Evolutionary conservation across 768 basidiomycete species (phyloP), one percentile per base, ranked within the genome.

Genomic region (Steccherinum ochraceum): DNA sequence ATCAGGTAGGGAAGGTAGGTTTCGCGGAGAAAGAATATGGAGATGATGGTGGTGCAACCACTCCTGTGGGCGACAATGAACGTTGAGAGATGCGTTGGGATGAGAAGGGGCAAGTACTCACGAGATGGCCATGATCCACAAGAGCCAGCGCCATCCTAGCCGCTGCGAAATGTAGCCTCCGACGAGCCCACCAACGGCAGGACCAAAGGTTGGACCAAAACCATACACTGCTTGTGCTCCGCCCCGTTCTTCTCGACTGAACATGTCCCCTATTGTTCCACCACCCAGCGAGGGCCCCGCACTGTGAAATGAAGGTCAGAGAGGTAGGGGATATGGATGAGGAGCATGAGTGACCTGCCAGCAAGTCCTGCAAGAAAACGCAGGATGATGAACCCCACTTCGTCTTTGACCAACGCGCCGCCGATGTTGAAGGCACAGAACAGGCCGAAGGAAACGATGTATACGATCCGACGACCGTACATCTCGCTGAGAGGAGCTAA

Each of bases 141-240:
- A 16, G 44, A 51, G 81, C 84, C 83, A 86, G 63, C 82, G 69
- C 84, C 84, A 87, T 0, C 79, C 80, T 0, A 81, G 74, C 30
- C 66, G 68, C 39, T 85, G 69, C 0, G 79, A 78, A 23, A 88
- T 76, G 69, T 80, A 84, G 20, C 78, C 79, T 3, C 81, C 83
- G 19, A 77, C 75, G 3, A 81, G 65, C 1, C 83, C 83, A 1
- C 82, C 83, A 16, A 82, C 52, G 0, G 81, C 81, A 0, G 84
- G 81, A 24, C 84, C 84, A 4, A 86, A 63, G 4, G 86, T 52
- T 1, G 84, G 83, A 0, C 81, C 81, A 4, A 86, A 61, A 0
- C 81, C 79, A 56, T 81, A 85, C 0, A 84, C 66, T 0, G 81
- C 78, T 20, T 81, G 73, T 0, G 84, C 84, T 54, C 71, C 70